Evolutionary conservation across 495 filamentous ascomycete species (phyloP).

Genomic region (Cladorrhinum samala): DNA sequence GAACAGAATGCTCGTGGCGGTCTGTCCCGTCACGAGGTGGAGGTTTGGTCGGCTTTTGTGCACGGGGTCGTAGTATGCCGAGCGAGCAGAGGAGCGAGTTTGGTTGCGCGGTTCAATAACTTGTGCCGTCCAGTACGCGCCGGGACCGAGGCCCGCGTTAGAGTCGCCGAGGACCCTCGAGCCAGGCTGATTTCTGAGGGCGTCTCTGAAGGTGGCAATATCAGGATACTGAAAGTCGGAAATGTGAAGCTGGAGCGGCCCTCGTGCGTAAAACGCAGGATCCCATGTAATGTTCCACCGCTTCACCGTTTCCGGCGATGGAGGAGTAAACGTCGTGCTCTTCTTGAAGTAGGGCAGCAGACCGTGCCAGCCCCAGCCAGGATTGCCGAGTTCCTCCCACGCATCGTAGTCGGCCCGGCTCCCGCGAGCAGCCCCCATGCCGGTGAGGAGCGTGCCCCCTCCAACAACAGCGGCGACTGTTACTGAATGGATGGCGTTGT

Average conservation of each 20-base stretch:
- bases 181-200: slow-evolving; percentile 9
- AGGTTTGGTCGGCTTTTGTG: slow-evolving; percentile 16
- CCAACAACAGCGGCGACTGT: slow-evolving; percentile 33
- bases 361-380: slow-evolving; percentile 54
- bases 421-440: slow-evolving; percentile 44
- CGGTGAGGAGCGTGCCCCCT: slow-evolving; percentile 38
- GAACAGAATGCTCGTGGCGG: slow-evolving; percentile 20
- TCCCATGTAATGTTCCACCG: slow-evolving; percentile 23
- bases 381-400: slow-evolving; percentile 57
- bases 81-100: slow-evolving; percentile 23
- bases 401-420: slow-evolving; percentile 54
- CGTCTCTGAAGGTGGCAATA: slow-evolving; percentile 16
- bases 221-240: slow-evolving; percentile 24
- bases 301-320: slow-evolving; percentile 22
- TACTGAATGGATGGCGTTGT: slow-evolving; percentile 18
- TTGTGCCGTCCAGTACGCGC: slow-evolving; percentile 15
- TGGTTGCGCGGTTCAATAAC: slow-evolving; percentile 18
- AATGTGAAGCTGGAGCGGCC: slow-evolving; percentile 18
- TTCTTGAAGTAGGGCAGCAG: slow-evolving; percentile 43
- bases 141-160: slow-evolving; percentile 14
- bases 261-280: slow-evolving; percentile 13
- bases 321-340: slow-evolving; percentile 27
- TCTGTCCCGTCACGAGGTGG: slow-evolving; percentile 19
- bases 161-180: slow-evolving; percentile 1
- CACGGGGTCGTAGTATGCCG: slow-evolving; percentile 25